Evolutionary conservation across 1,284 basidiomycete genomes (phyloP).

Genomic region (Retiboletus flavoniger): DNA sequence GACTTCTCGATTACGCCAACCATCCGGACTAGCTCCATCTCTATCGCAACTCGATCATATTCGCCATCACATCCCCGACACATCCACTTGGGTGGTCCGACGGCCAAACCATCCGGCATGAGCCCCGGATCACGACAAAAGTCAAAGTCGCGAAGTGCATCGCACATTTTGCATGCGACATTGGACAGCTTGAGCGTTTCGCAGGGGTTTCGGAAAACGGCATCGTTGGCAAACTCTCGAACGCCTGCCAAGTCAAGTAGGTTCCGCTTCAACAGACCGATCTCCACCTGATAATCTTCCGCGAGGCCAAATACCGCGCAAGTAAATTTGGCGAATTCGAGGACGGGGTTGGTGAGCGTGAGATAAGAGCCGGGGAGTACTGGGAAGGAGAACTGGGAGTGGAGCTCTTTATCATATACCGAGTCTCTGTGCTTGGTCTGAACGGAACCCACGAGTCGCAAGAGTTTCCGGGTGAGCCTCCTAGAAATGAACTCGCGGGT

Average conservation of each 20-base stretch:
- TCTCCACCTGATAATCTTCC: constrained; percentile 79
- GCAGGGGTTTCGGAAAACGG: constrained; percentile 89
- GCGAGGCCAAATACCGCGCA: constrained; percentile 83
- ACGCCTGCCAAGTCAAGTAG: constrained; percentile 87
- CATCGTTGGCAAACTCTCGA: constrained; percentile 84
- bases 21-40: constrained; percentile 81
- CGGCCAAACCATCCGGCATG: constrained; percentile 55
- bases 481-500: constrained; percentile 77
- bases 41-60: constrained; percentile 84
- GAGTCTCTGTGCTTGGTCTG: constrained; percentile 66
- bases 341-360: constrained; percentile 69
- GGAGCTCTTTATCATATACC: constrained; percentile 55
- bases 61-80: constrained; percentile 78
- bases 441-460: constrained; percentile 70
- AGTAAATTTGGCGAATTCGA: constrained; percentile 90
- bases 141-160: constrained; percentile 88
- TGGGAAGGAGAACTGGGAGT: constrained; percentile 76
- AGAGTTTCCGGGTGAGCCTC: constrained; percentile 78
- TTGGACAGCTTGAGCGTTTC: constrained; percentile 85
- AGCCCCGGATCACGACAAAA: constrained; percentile 93
- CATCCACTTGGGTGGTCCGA: constrained; percentile 56
- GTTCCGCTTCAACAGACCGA: constrained; percentile 87
- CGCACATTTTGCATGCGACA: constrained; percentile 91
- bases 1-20: constrained; percentile 71
- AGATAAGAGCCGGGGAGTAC: constrained; percentile 85